Evolutionary conservation across 2,329 filamentous ascomycete species (phyloP), one percentile per base, ranked within the genome.

Genomic region (Epichloe festucae): DNA sequence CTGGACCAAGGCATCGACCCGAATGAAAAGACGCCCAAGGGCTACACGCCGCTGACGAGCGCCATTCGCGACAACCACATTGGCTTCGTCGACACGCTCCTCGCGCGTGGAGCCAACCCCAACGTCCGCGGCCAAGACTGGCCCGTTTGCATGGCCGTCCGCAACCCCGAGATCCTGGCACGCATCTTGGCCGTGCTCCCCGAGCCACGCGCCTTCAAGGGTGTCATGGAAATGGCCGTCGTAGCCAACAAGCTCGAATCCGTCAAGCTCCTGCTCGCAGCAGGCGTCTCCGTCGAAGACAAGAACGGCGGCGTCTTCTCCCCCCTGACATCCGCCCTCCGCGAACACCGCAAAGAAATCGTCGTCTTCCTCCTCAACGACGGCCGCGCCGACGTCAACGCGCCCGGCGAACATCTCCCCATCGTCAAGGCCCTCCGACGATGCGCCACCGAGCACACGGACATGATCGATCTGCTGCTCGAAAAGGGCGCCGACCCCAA

Each of bases 281-380:
- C 81, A 0, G 83, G 83, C 14, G 77, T 85, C 17, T 81, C 74
- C 41, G 80, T 85, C 51, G 82, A 86, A 63, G 84, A 85, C 66
- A 82, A 82, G 67, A 86, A 84, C 60, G 82, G 81, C 19, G 84
- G 84, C 50, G 83, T 86, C 47, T 87, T 87, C 68, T 84, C 80
- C 0, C 79, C 79, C 81, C 72, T 86, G 4, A 86, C 82, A 0
- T 83, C 80, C 0, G 80, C 81, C 8, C 78, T 85, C 52, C 79
- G 82, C 12, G 82, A 86, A 63, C 70, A 78, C 27, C 73, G 74
- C 57, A 77, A 74, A 44, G 74, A 77, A 0, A 84, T 85, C 52
- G 79, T 84, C 41, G 64, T 63, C 4, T 85, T 73, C 66, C 73
- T 86, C 10, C 70, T 86, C 52, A 73, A 78, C 47, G 75, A 81